Evolutionary conservation across 2,329 filamentous ascomycete species (phyloP), one percentile per base, ranked within the genome.

Genomic region (Fonsecaea pedrosoi): DNA sequence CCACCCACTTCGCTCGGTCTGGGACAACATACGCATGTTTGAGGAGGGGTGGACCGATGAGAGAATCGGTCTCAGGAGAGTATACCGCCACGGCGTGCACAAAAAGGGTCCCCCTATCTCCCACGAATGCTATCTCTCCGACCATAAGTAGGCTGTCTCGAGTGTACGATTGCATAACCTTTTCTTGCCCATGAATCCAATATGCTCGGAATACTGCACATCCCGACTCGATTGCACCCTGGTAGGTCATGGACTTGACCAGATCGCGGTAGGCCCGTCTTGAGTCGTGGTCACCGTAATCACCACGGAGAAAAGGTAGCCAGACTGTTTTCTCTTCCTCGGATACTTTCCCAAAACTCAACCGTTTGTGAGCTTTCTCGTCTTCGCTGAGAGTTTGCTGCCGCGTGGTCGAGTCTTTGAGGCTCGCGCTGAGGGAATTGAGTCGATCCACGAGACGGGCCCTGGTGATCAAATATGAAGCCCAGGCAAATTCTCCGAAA

Each of bases 211-310:
- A 71, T 7, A 71, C 61, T 2, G 61, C 62, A 54, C 62, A 64
- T 3, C 50, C 68, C 6, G 59, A 56, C 9, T 70, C 65, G 25
- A 71, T 66, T n/a, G 70, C 70, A 15, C 45, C 55, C 45, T 67
- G 61, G 37, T 69, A 69, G 8, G 70, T 71, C 64, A 71, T 67
- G 42, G 66, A 60, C 40, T 65, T 63, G 56, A 70, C 70, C 15
- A 60, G 40, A 6, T 68, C 62, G 15, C 68, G 68, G 56, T 68
- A 69, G 8, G 35, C 48, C 21, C 64, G 58, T 21, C 60, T 50
- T 13, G 64, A 64, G 3, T 53, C 54, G 48, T 69, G 55, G 18
- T 70, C 64, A n/a, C 63, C 64, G 53, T 61, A 69, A 25, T 69
- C 66, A 4, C 69, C 69, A n/a, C 62, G 65, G 2, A 69, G 48